Conservation (phyloP, 306 rosid species). For the Cicer cuneatum region DNA sequence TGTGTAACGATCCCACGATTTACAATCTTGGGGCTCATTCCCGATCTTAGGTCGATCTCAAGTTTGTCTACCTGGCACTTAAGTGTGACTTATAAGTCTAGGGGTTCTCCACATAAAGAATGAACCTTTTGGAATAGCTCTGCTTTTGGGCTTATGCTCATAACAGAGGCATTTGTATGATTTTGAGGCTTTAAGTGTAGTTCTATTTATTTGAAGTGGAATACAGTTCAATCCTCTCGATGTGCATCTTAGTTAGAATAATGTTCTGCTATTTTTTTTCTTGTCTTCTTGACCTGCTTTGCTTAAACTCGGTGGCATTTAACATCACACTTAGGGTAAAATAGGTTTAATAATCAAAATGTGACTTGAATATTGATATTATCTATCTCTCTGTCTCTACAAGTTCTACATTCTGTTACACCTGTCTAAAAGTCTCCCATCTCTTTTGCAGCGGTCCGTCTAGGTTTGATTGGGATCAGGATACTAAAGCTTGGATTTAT, state of each 20-base stretch:
- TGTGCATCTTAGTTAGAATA: not conserved
- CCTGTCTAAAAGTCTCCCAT: constrained; percentile 17
- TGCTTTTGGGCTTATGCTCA: not conserved
- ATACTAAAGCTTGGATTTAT: constrained; percentile 74
- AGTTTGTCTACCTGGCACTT: not conserved
- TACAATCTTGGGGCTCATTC: not conserved
- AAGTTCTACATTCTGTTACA: not conserved
- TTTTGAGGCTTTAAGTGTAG: not conserved
- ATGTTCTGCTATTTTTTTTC: constrained; percentile 1
- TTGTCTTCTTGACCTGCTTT: constrained; percentile 1
- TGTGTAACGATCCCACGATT: not conserved
- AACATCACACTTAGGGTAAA: not conserved
- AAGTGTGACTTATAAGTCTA: not conserved
- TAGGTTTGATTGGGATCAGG: constrained; percentile 87
- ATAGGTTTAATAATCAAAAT: constrained; percentile 14
- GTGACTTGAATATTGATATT: not conserved
- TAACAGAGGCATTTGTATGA: constrained; percentile 10
- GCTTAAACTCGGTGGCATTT: not conserved
- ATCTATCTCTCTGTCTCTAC: not conserved
- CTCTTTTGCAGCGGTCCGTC: constrained; percentile 78
- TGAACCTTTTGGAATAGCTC: not conserved
- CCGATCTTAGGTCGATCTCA: not conserved
- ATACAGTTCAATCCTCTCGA: constrained; percentile 4
- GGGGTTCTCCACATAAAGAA: not conserved
- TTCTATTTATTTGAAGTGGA: constrained; percentile 9